Evolutionary conservation across 768 basidiomycete genomes (phyloP), one percentile per base, ranked within the genome.

Genomic region (Nevesoporus exiguus): DNA sequence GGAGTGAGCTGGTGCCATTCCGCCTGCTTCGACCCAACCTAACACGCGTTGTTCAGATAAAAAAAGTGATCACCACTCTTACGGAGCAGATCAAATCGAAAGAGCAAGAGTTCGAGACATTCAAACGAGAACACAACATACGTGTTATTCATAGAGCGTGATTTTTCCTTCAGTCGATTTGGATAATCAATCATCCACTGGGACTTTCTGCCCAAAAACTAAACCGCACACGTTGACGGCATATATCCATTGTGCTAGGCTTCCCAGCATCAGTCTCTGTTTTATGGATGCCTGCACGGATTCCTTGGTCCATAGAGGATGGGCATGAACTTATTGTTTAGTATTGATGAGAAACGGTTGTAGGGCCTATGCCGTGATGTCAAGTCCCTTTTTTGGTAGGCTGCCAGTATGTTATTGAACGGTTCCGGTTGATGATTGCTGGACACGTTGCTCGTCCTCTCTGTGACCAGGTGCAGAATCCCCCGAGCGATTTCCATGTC

Each of bases 51-150:
- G 43, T 40, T 45, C 68, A 97, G 91, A 96, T 98, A 59, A 83
- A 80, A 56, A 86, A 86, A 57, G 90, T 93, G 22, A 77, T 98
- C 43, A 69, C 83, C 29, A 87, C 76, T 41, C 78, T 98, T 54
- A 76, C 88, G 25, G 86, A 88, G 57, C 92, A 93, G 73, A 95
- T 98, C 77, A 93, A 91, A 73, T 74, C 79, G 48, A 94, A 90
- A 71, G 95, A 93, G 63, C 79, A 83, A 56, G 91, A 92, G 54
- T 86, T 93, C 58, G 87, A 91, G 62, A 70, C 73, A 25, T 90
- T 93, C 74, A 90, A 89, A 68, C 77, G 74, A 62, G 87, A 92
- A 51, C 84, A 90, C 67, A 83, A 82, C 57, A 87, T 91, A 60
- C 83, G 88, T 30, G 80, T 84, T 17, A 80, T 83, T 22, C 58